phyloP scores from a whole-genome alignment of 164 flowering plant genomes.

The Vitis rotundifolia region DNA sequence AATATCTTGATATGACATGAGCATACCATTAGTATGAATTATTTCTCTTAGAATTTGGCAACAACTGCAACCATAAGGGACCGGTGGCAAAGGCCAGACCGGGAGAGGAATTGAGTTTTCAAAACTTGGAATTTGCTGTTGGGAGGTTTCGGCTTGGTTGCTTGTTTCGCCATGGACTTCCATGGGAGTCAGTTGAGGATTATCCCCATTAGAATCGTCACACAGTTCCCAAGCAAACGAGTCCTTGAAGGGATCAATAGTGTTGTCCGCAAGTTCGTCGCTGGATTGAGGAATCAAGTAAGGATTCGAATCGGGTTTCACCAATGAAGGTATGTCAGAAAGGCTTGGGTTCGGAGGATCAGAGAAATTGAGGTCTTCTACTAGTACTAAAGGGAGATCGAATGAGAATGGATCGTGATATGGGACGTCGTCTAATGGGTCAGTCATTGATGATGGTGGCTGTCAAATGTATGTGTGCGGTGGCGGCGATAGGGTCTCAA shows the following conservation, averaged over 20 bases:
- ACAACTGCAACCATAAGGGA: constrained; percentile 32
- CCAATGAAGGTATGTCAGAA: neutral
- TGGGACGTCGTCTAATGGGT: constrained; percentile 9
- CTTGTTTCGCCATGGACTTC: neutral
- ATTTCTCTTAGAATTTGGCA: constrained; percentile 56
- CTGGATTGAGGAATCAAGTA: neutral
- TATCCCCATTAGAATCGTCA: neutral
- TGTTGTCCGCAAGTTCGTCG: neutral
- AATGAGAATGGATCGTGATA: constrained; percentile 20
- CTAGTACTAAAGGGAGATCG: constrained; percentile 2
- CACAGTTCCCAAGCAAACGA: neutral
- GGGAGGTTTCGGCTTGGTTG: neutral
- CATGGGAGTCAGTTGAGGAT: constrained; percentile 10
- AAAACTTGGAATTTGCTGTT: neutral
- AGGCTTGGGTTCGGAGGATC: constrained; percentile 6
- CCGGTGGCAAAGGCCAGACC: constrained; percentile 17
- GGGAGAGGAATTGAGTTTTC: constrained; percentile 3
- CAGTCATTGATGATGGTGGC: constrained; percentile 16
- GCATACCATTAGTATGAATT: constrained; percentile 46
- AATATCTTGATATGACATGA: too few species aligned
- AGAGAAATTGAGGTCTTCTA: neutral
- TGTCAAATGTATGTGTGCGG: neutral
- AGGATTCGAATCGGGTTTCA: neutral
- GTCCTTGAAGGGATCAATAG: constrained; percentile 2
- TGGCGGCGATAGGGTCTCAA: neutral